Evolutionary conservation across 768 basidiomycete genomes (phyloP).

Genomic region (Leccinellum luteum): DNA sequence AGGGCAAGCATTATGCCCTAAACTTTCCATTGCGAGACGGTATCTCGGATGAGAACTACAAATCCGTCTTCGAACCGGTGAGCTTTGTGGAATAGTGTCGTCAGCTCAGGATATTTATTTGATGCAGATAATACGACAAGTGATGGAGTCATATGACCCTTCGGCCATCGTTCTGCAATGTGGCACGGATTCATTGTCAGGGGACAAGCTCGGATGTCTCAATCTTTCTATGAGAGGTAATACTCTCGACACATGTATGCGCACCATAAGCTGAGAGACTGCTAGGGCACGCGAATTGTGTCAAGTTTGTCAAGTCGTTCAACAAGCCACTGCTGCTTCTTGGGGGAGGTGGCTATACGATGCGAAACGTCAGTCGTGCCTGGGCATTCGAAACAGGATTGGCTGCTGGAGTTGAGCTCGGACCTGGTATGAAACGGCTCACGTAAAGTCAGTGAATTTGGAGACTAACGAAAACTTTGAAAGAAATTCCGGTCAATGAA

Average conservation of each 20-base stretch:
- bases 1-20: slow-evolving; percentile 90
- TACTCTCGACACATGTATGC: background rate
- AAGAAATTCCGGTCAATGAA: slow-evolving; percentile 97
- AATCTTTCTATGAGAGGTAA: slow-evolving; percentile 94
- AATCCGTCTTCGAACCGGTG: slow-evolving; percentile 93
- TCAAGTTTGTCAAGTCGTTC: slow-evolving; percentile 95
- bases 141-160: slow-evolving; percentile 93
- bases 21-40: slow-evolving; percentile 97
- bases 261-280: slow-evolving; percentile 1
- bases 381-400: slow-evolving; percentile 99
- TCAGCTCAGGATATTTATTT: background rate
- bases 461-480: slow-evolving; percentile 3
- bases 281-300: slow-evolving; percentile 93
- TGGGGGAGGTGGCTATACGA: slow-evolving; percentile 97
- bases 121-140: slow-evolving; percentile 82
- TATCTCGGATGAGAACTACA: slow-evolving; percentile 92
- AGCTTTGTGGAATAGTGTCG: slow-evolving; percentile 26
- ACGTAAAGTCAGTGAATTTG: background rate
- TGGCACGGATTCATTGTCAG: slow-evolving; percentile 94
- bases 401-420: slow-evolving; percentile 95
- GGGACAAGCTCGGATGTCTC: slow-evolving; percentile 93
- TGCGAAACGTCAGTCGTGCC: slow-evolving; percentile 93
- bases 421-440: slow-evolving; percentile 50
- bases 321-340: slow-evolving; percentile 90
- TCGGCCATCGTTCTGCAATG: slow-evolving; percentile 96